Evolutionary conservation across 1,284 basidiomycete genomes (phyloP), one percentile per base, ranked within the genome.

Genomic region (Malassezia psittaci): DNA sequence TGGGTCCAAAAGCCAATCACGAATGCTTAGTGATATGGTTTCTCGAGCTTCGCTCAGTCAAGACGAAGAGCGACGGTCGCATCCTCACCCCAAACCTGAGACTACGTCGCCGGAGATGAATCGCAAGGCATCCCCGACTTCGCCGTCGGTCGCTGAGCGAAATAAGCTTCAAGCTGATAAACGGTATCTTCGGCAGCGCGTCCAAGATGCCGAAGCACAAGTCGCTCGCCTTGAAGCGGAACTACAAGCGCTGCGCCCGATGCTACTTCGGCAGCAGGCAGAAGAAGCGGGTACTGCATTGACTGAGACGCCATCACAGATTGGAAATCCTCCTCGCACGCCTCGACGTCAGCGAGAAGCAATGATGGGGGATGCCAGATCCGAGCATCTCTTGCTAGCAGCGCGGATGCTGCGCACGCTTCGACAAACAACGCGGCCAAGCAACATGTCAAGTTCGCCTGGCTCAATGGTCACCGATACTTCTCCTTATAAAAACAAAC

Each of bases 331-430:
- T 21, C 48, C 48, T 9, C 42, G 29, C 18, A 39, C 36, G 19
- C 21, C 48, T 24, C 60, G 51, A 21, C 56, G 62, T 15, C 54
- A 61, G 18, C 61, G 66, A 33, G 61, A 59, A 16, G 61, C 64
- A 32, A 62, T 63, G 16, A 75, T 77, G 72, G 77, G 76, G 33
- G 77, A 78, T 60, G 77, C 77, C 42, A 75, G 76, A 54, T 66
- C 77, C 10, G 77, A 77, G 53, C 75, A 76, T 39, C 66, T 78
- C 13, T 64, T 78, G 37, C 67, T 75, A 9, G 76, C 77, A 3
- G 74, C 74, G n/a, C 58, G 71, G 32, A 63, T 69, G 33, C 48
- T 70, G 45, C 66, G 68, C 38, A 65, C 68, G 42, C 37, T 67
- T 47, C 63, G 65, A 15, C 64, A 62, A 34, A 57, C 63, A 41